phyloP scores from a whole-genome alignment of 495 filamentous ascomycete genomes.

The Endocarpon pusillum region DNA sequence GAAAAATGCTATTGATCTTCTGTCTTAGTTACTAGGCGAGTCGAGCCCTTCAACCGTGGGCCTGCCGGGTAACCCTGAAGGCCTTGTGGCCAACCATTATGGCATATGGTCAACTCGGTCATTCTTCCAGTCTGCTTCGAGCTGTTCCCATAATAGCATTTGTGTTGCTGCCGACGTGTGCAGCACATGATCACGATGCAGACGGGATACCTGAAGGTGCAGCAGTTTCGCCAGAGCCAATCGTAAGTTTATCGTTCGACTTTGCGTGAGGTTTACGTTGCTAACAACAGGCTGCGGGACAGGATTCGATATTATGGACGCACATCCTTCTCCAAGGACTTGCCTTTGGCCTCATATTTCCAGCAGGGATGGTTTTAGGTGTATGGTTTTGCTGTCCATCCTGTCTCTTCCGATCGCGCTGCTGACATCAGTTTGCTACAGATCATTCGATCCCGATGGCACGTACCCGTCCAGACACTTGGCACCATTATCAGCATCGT shows the following conservation, averaged over 20 bases:
- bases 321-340: slow-evolving; percentile 84
- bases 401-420: slow-evolving; percentile 1
- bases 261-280: slow-evolving; percentile 3
- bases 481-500: slow-evolving; percentile 59
- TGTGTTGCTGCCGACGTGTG: too few relatives aligned
- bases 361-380: slow-evolving; percentile 87
- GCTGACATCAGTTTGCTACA: slow-evolving; percentile 19
- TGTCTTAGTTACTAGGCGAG: too few relatives aligned
- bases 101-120: too few relatives aligned
- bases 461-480: slow-evolving; percentile 74
- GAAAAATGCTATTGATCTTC: too few relatives aligned
- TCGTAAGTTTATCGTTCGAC: slow-evolving; percentile 38
- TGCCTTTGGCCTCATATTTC: slow-evolving; percentile 82
- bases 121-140: too few relatives aligned
- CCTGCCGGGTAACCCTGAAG: too few relatives aligned
- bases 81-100: too few relatives aligned
- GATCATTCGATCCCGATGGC: slow-evolving; percentile 84
- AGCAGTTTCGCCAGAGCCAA: slow-evolving; percentile 61
- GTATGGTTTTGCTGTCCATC: slow-evolving; percentile 30
- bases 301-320: slow-evolving; percentile 80
- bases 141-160: too few relatives aligned
- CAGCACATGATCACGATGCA: slow-evolving; percentile 59
- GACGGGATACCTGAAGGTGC: slow-evolving; percentile 60
- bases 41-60: too few relatives aligned
- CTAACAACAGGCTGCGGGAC: slow-evolving; percentile 2